Percentiles rank a stretch among this genome's conserved stretches.
phyloP scores from a whole-genome alignment of 257 asterid species.

The Solanum tacnaense region DNA sequence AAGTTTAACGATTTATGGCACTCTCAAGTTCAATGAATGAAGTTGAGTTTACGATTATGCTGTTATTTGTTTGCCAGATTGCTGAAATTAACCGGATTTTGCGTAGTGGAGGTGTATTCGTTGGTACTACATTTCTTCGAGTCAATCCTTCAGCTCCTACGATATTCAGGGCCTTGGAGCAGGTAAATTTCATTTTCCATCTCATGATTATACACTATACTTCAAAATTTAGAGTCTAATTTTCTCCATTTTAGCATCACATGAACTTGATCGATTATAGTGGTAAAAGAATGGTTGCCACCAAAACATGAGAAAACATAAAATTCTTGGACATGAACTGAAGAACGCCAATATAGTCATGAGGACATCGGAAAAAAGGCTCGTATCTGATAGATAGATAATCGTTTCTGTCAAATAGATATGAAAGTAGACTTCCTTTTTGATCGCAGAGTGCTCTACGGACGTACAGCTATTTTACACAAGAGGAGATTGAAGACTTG shows the following conservation, averaged over 20 bases:
- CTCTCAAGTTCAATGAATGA: neutral
- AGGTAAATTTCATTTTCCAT: constrained; percentile 24
- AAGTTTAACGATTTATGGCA: neutral
- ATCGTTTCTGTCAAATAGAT: neutral
- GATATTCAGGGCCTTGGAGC: constrained; percentile 52
- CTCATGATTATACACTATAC: neutral
- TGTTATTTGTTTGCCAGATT: constrained; percentile 30
- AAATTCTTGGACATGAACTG: neutral
- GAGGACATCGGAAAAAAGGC: neutral
- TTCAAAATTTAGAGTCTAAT: neutral
- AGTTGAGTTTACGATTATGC: neutral
- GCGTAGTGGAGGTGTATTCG: constrained; percentile 82
- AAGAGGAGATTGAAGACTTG: constrained; percentile 82
- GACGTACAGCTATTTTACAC: constrained; percentile 47
- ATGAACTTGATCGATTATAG: neutral
- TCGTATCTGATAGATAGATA: neutral
- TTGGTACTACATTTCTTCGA: constrained; percentile 86
- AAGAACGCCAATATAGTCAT: neutral
- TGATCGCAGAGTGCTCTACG: constrained; percentile 30
- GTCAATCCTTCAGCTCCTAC: constrained; percentile 60
- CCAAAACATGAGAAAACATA: neutral
- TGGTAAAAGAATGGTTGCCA: neutral
- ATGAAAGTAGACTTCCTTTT: neutral
- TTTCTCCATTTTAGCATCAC: neutral
- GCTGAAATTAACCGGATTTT: constrained; percentile 86